Evolutionary conservation across 371 early-diverging fungal species (phyloP), one percentile per base, ranked within the genome.

Genomic region (Apophysomyces ossiformis): DNA sequence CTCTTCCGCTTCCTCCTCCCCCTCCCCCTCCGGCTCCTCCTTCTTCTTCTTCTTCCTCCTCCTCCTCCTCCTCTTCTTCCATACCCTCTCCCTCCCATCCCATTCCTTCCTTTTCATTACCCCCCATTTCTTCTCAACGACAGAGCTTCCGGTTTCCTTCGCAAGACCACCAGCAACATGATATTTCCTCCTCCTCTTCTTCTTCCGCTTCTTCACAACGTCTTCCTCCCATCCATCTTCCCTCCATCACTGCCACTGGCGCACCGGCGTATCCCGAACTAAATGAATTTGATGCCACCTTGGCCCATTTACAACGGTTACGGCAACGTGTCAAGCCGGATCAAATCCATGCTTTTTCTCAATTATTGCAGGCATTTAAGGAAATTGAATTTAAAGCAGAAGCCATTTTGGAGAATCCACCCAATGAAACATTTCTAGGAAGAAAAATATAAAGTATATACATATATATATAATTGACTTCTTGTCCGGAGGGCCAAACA

Each of bases 351-450:
- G 37, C 61, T 1, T 41, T 75, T 12, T 60, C 76, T 5, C 54
- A 37, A 41, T 43, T 75, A 26, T 69, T 72, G 2, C 13, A 35
- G n/a, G 47, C 65, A 16, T 36, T 75, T 35, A 58, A 70, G 65
- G 70, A 75, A 13, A 63, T 75, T 47, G 72, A 69, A 13, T 8
- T 26, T 16, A 64, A 68, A 58, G 68, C 69, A 13, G 70, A 75
- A 63, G 5, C 46, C 11, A 72, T 75, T 38, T 16, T 45, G 46
- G 61, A 45, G 32, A 44, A 26, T 26, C 32, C 32, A 26, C 32
- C 32, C 32, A 26, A 26, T 26, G 32, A 26, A 26, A 26, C 32
- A 26, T 26, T 26, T 26, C 32, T 26, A 26, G 32, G 32, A 26
- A 26, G 2, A 26, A 26, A 26, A 26, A 26, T 26, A 26, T 26